Evolutionary conservation across 2,329 filamentous ascomycete genomes (phyloP), one percentile per base, ranked within the genome.

Genomic region (Septoria petroselini): DNA sequence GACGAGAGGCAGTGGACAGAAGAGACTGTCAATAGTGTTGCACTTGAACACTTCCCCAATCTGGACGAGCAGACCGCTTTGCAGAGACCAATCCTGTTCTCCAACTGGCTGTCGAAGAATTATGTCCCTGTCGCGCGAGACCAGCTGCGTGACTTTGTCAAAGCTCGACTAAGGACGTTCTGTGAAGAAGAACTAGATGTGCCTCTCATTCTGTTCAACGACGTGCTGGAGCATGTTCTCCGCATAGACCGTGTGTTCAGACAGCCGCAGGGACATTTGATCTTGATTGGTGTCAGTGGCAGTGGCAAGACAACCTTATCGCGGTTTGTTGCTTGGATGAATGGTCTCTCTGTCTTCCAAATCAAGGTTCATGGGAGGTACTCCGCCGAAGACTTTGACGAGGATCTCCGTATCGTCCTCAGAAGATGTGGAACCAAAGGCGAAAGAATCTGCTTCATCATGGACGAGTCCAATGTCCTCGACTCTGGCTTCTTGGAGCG

Each of bases 351-450:
- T 68, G 91, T 98, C 33, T 98, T 96, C 79, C 93, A 99, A 73
- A 98, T 99, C 79, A 99, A 98, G 77, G 93, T 98, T 0, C 93
- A 99, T 65, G 93, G 93, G 58, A 96, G 91, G 68, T 99, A 98
- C 72, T 96, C 93, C 12, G 88, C 88, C 1, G 93, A 97, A 67
- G 93, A 99, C 72, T 99, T 99, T 66, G 93, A 99, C 66, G 94
- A 99, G 51, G 93, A 99, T 69, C 76, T 99, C 29, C 83, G 94
- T 58, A 91, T 91, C 66, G 93, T 99, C 7, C 81, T 99, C 33
- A 85, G 93, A 38, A 83, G 93, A 50, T 94, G 89, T 62, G 93
- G 93, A 56, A 97, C 91, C 76, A 96, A 96, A 76, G 93, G 93
- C 29, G 93, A 99, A 69, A 97, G 97, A 77, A 95, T 99, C 41